These are phyloP conservation scores for Trametes elegans DNA, from an alignment of 768 basidiomycete genomes.

Conservation along the genomic window DNA sequence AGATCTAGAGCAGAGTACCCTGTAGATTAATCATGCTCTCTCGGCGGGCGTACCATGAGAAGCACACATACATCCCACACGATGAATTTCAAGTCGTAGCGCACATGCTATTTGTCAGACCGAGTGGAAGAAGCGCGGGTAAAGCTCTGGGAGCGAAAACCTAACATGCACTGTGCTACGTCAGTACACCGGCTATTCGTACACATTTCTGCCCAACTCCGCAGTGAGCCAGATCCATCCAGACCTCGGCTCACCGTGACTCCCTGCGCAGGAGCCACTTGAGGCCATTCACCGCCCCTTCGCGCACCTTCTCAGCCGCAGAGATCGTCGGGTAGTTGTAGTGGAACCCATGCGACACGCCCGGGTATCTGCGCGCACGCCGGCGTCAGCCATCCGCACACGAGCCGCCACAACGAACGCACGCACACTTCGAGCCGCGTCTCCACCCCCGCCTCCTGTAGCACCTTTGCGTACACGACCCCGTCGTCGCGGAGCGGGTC, in stretches of 20 bases:
- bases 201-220: too few species aligned
- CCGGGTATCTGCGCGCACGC: not conserved
- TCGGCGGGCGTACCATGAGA: too few species aligned
- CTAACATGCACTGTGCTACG: too few species aligned
- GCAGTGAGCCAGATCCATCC: too few species aligned
- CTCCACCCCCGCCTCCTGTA: conserved; percentile 24
- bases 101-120: too few species aligned
- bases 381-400: not conserved
- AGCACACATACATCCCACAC: too few species aligned
- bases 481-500: conserved; percentile 32
- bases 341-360: conserved; percentile 5
- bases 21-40: too few species aligned
- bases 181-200: too few species aligned
- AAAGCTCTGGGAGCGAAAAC: too few species aligned
- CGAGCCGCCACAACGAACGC: not conserved
- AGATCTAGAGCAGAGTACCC: too few species aligned
- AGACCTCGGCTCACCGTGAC: not conserved
- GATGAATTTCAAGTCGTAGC: too few species aligned
- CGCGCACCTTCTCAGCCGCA: not conserved
- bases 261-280: not conserved
- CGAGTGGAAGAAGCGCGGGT: too few species aligned
- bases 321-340: not conserved
- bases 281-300: not conserved
- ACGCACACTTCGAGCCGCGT: not conserved
- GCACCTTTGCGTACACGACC: conserved; percentile 24